Base-by-base conservation (phyloP, 1,139 yeast genomes). In the Pichia sp. region DNA sequence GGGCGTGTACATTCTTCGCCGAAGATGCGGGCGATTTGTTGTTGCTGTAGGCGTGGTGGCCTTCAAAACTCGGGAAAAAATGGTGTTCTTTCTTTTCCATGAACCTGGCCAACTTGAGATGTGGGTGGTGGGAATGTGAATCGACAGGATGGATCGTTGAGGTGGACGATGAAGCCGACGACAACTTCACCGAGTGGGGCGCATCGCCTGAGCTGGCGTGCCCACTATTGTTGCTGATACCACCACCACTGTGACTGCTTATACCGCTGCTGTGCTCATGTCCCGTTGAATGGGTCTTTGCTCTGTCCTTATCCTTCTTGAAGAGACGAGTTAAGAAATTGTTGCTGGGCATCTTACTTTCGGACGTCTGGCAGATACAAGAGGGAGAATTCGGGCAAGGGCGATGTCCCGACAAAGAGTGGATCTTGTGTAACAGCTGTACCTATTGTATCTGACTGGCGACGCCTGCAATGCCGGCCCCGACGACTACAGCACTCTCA, bases 61-160 rank as follows among this genome's bases (percentile, higher is more conserved):
- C 31, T 8, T 45, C 48, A n/a, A 45, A 30, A 13, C 26, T 8
- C 11, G 40, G 32, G 13, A 49, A 49, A 19, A 49, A 41, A 31
- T 49, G 41, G 10, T 49, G 49, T 42, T 52, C 57, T 47, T 55
- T 55, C 45, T 59, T 59, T 31, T 59, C 62, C 30, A 59, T 49
- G 43, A 59, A 59, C 34, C 62, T 51, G 3, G 59, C 55, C 32
- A 59, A 51, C 34, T 54, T 57, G 7, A 57, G 34, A 47, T 59
- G 60, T 10, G 55, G 62, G 8, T 49, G 8, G 40, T 54, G 54
- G 7, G 51, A 34, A 40, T 54, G 57, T 3, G 59, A 56, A 38
- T 56, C 59, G 5, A 56, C 54, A 1, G 56, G 54, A 26, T 54
- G 57, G 16, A 56, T 45, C 1, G 48, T 15, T 11, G 59, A 57